Base-by-base conservation (phyloP, 2,329 filamentous ascomycete species). In the Aphanoascus verrucosus region DNA sequence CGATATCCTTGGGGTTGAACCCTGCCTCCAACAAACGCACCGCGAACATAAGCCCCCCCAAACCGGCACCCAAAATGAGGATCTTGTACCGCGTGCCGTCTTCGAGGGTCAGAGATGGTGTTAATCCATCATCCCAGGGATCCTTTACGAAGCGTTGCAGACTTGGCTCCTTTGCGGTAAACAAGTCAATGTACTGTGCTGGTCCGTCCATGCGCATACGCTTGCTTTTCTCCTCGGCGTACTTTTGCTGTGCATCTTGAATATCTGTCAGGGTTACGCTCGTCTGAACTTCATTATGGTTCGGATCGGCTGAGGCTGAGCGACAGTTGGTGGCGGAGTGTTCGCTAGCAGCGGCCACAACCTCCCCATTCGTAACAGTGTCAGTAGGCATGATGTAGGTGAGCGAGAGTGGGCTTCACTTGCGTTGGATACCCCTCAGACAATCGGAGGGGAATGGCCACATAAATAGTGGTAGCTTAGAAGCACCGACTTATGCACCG, bases 81-180 rank as follows among this genome's bases (percentile, higher is more conserved):
- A 34, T 44, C 19, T 19, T 54, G 20, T 49, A 53, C 20, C n/a
- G 50, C 34, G 52, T 37, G 48, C 48, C 48, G 5, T 50, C 48
- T 17, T 50, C 23, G 80, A 81, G 63, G 81, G 73, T 59, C 80
- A 81, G 0, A 74, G 75, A 1, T 72, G 80, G 62, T 82, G 78
- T 56, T 7, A 35, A 47, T 17, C 7, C 72, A 59, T 28, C 74
- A 65, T 6, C 72, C 73, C 12, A 68, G 69, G 57, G 66, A 72
- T 1, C 74, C 73, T 8, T 68, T 71, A 9, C 74, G 72, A n/a
- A 35, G 20, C 37, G 45, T 20, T 48, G 40, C n/a, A 53, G 74
- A 59, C 34, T 75, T 69, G 12, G 69, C 52, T 17, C 28, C 11
- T 50, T 19, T 14, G 34, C 34, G 28, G 31, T 43, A 7, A 9